These are phyloP conservation scores for Colletotrichum sp. DNA, from an alignment of 2,329 filamentous ascomycete genomes.

Conservation along the genomic window DNA sequence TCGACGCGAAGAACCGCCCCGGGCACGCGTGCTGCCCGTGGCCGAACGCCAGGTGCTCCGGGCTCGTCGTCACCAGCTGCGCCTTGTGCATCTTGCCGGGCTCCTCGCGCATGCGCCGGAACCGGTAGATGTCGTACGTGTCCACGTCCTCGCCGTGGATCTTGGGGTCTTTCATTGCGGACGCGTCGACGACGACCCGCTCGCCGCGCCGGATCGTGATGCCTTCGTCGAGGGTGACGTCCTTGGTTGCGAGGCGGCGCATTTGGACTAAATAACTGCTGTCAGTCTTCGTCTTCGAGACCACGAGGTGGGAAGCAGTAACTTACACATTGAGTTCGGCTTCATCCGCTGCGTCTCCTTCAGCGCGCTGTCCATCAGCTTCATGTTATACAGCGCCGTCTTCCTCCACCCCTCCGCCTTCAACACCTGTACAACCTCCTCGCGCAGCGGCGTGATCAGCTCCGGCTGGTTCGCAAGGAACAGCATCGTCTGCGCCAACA, in stretches of 20 bases:
- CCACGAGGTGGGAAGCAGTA: background rate
- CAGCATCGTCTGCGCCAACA: constrained; percentile 37
- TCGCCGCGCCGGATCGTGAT: background rate
- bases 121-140: background rate
- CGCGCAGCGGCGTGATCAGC: constrained; percentile 41
- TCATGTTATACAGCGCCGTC: constrained; percentile 39
- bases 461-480: constrained; percentile 43
- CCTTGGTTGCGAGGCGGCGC: background rate
- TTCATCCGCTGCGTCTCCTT: constrained; percentile 39
- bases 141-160: background rate
- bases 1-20: background rate
- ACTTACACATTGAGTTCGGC: background rate
- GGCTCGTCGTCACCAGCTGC: constrained; percentile 45
- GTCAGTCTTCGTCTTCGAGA: background rate
- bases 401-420: constrained; percentile 38
- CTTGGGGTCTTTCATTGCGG: background rate
- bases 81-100: constrained; percentile 22
- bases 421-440: constrained; percentile 42
- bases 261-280: background rate
- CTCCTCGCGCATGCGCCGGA: background rate
- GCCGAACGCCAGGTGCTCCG: constrained; percentile 39
- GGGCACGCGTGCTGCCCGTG: constrained; percentile 32
- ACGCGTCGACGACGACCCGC: background rate
- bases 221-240: background rate
- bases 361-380: constrained; percentile 44